phyloP scores from a whole-genome alignment of 2,329 filamentous ascomycete species.

The Xylaria digitata region DNA sequence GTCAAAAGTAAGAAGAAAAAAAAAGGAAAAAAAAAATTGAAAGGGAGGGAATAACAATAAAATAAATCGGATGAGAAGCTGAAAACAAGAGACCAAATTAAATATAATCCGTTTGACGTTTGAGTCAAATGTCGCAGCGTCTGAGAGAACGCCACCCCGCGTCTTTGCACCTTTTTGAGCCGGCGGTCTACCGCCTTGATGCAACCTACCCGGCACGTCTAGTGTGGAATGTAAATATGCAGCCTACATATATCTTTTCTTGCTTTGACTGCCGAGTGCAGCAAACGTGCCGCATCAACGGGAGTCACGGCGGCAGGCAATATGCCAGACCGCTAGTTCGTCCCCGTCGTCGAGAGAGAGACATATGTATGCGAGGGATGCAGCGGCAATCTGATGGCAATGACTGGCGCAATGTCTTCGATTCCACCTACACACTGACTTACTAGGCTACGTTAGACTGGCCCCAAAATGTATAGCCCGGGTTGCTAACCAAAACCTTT shows the following conservation, averaged over 20 bases:
- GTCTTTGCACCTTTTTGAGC: background rate
- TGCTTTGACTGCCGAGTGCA: constrained; percentile 9
- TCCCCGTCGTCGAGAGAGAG: constrained; percentile 5
- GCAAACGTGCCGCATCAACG: constrained; percentile 16
- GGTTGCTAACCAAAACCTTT: constrained; percentile 2
- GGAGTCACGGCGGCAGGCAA: constrained; percentile 17
- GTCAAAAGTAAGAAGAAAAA: too few species aligned
- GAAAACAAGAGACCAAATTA: background rate
- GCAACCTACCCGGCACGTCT: constrained; percentile 2
- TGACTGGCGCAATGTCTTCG: constrained; percentile 19
- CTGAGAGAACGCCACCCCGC: background rate
- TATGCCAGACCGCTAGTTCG: constrained; percentile 37
- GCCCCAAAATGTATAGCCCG: background rate
- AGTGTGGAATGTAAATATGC: background rate
- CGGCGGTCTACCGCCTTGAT: constrained; percentile 8
- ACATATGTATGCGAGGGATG: constrained; percentile 21
- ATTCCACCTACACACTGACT: constrained; percentile 6
- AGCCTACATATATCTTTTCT: background rate
- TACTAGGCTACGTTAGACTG: constrained; percentile 5
- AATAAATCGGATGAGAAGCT: background rate
- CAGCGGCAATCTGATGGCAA: constrained; percentile 25
- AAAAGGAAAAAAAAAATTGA: too few species aligned
- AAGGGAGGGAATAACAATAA: too few species aligned
- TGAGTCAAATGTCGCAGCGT: background rate
- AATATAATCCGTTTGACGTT: constrained; percentile 11